These are phyloP conservation scores for Penicillium paxilli DNA, from an alignment of 495 filamentous ascomycete species.

Conservation along the genomic window DNA sequence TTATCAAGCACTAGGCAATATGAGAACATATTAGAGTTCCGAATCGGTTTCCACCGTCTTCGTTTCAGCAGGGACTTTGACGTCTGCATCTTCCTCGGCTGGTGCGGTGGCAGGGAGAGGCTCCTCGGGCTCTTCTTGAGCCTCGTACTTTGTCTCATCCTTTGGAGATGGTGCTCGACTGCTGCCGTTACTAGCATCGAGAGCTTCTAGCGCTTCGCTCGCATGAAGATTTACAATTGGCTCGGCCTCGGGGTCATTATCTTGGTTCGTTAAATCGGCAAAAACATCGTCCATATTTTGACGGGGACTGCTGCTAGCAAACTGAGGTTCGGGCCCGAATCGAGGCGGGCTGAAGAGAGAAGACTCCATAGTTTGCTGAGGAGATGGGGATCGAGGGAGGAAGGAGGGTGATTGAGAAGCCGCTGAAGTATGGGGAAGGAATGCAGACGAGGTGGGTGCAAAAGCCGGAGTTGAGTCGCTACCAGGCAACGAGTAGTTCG, in stretches of 20 bases:
- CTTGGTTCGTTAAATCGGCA: constrained; percentile 49
- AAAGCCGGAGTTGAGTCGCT: constrained; percentile 43
- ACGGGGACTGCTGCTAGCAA: constrained; percentile 43
- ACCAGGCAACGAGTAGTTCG: constrained; percentile 38
- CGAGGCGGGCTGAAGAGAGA: constrained; percentile 43
- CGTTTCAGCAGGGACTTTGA: background rate
- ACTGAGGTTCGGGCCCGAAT: constrained; percentile 34
- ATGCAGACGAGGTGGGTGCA: constrained; percentile 39
- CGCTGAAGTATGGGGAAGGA: constrained; percentile 38
- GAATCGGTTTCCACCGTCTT: constrained; percentile 2
- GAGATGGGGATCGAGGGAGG: constrained; percentile 40
- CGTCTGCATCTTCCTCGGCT: background rate
- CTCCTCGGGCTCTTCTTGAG: too few relatives aligned
- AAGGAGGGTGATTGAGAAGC: constrained; percentile 40
- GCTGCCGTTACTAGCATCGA: constrained; percentile 43
- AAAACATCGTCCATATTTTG: constrained; percentile 48
- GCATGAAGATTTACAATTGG: constrained; percentile 49
- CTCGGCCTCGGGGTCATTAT: constrained; percentile 36
- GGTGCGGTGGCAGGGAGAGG: background rate
- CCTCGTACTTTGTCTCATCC: too few relatives aligned
- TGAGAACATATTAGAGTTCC: constrained; percentile 16
- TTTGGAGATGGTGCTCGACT: constrained; percentile 24
- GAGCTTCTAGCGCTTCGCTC: constrained; percentile 45
- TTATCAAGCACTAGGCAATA: background rate
- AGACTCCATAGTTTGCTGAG: constrained; percentile 35